Base-by-base conservation (phyloP, 192 early-diverging fungal species). In the Helicostylum pulchrum region DNA sequence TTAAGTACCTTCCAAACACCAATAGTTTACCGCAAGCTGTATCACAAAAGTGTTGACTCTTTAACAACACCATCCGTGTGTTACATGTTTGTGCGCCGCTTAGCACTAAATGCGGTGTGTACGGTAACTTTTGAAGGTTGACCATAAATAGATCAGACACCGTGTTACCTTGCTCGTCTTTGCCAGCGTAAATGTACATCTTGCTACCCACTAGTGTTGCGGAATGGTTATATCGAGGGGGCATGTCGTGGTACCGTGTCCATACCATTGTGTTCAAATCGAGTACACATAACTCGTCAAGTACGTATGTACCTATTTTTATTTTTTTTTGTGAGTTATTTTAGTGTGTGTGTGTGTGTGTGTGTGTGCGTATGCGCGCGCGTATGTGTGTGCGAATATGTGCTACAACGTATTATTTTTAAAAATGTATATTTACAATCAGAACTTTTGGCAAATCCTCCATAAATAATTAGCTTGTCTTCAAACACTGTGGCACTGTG, bases 11-110 rank as follows among this genome's bases (percentile, higher is more conserved):
- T 11, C 79, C 83, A 71, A 82, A 80, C 26, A 85, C 80, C 0
- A 83, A 32, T 0, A 87, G 49, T 32, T 82, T 78, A 12, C 78
- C 78, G 26, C 83, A 80, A 34, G 77, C 79, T 0, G 83, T 66
- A 61, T 85, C 80, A 49, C 77, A 80, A 67, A 84, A 84, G 58
- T 85, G 85, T 56, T 87, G 85, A 10, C 82, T 83, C 53, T 80
- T 78, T 14, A 80, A 59, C 10, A 82, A 66, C 0, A 80, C 80
- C 30, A 84, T 73, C 26, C 83, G 73, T 6, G 66, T 67, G 19
- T 71, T 76, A 31, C 67, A 71, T 2, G 74, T 62, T 14, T 61
- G 53, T 14, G 60, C 58, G 32, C 46, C 52, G 17, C 65, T 65
- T 17, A 73, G 47, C 8, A 76, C 58, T 15, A 69, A 57, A 31